phyloP scores from a whole-genome alignment of 176 grass and related monocot genomes.

The Oryza glaberrima region DNA sequence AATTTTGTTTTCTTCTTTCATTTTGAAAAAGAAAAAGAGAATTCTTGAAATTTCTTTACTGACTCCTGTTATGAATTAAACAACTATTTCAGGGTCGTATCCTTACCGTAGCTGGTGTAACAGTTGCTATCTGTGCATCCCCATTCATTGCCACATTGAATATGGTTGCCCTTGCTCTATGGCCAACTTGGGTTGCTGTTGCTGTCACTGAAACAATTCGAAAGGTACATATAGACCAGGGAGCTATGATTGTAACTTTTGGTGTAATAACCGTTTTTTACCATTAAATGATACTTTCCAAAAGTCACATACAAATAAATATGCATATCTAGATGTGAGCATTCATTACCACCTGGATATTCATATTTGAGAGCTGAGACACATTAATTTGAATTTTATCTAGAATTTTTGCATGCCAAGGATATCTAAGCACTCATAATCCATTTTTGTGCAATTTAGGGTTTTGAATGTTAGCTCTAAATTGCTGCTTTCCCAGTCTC shows the following conservation, averaged over 20 bases:
- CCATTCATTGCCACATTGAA: constrained; percentile 74
- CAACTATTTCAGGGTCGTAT: constrained; percentile 71
- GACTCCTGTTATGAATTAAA: constrained; percentile 28
- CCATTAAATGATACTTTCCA: background rate
- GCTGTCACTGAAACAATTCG: constrained; percentile 83
- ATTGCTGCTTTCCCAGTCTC: constrained; percentile 6
- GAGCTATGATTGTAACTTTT: background rate
- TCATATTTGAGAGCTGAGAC: background rate
- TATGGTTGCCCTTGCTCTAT: constrained; percentile 82
- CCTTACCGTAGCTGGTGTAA: constrained; percentile 89
- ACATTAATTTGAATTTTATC: background rate
- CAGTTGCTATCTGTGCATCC: constrained; percentile 79
- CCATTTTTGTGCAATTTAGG: background rate
- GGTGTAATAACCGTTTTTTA: background rate
- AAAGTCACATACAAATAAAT: constrained; percentile 11
- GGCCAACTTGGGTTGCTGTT: constrained; percentile 86
- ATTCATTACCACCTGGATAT: background rate
- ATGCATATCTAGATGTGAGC: constrained; percentile 9
- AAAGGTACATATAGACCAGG: constrained; percentile 54
- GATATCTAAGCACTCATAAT: constrained; percentile 10
- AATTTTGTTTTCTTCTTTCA: background rate
- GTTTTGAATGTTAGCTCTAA: constrained; percentile 6
- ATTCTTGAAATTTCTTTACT: constrained; percentile 1
- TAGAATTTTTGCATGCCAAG: background rate
- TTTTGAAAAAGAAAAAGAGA: background rate